Conservation (phyloP, 1,284 basidiomycete species). For the Ceratobasidium sp. region DNA sequence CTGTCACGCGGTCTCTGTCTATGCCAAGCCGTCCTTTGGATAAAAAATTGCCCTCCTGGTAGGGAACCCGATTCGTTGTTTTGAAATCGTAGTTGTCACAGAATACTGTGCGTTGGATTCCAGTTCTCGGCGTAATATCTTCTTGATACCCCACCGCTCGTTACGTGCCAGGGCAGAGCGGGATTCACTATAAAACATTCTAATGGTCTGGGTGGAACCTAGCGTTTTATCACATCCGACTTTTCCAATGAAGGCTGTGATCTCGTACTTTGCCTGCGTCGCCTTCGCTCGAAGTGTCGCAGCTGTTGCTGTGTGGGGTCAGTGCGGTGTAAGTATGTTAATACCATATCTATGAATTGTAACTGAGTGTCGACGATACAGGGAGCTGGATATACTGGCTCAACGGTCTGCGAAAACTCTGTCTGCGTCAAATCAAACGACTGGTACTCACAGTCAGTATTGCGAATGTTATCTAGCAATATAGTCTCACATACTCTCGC, state of each 20-base stretch:
- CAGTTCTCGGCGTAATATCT: too few species aligned
- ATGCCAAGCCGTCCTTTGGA: too few species aligned
- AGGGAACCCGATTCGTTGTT: too few species aligned
- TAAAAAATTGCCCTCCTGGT: too few species aligned
- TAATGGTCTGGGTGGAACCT: background rate
- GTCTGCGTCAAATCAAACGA: background rate
- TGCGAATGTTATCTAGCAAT: background rate
- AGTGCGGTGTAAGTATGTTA: conserved; percentile 29
- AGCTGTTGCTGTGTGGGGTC: conserved; percentile 25
- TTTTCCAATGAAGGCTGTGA: conserved; percentile 13
- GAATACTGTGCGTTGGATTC: too few species aligned
- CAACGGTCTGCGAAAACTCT: conserved; percentile 8
- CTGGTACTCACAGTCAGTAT: conserved; percentile 22
- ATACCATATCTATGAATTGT: too few species aligned
- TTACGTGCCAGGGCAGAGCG: too few species aligned
- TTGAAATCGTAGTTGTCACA: too few species aligned
- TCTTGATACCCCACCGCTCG: too few species aligned
- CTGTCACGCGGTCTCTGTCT: conserved; percentile 8
- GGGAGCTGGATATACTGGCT: conserved; percentile 31
- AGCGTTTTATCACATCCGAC: background rate
- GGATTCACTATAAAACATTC: background rate
- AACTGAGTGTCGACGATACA: background rate
- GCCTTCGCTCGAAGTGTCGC: conserved; percentile 3
- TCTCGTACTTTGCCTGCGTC: background rate
- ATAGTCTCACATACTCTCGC: too few species aligned